Base-by-base conservation (phyloP, 2,329 filamentous ascomycete species). In the Penicillium sp. region DNA sequence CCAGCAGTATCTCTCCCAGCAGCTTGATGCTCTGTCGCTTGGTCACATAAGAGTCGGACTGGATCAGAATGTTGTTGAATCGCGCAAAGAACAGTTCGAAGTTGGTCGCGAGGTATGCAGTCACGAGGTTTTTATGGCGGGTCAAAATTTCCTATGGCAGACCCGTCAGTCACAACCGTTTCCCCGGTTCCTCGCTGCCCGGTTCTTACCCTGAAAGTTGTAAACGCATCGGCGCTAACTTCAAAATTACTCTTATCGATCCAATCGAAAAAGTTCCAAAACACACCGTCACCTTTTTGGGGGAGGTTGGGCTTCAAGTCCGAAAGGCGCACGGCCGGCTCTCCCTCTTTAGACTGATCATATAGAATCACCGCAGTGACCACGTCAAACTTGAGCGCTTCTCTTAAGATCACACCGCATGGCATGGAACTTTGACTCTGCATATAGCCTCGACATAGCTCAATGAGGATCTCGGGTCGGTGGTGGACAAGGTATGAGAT, bases 1-100 rank as follows among this genome's bases (percentile, higher is more conserved):
- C 94, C 30, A 99, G 81, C 50, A 99, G 77, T 43, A 99, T 90
- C 75, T 99, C 94, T 47, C 94, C 94, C 1, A 99, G 83, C 39
- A 99, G 81, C 73, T 99, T 99, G 75, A 97, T 97, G 14, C 91
- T 96, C 74, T 99, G 94, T 44, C 94, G 84, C 73, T 99, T 99
- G 24, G 94, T 99, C 56, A 99, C 94, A 69, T 99, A 99, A 68
- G 89, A 95, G 68, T 92, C 90, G 28, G 91, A 96, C 68, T 95
- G 90, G 33, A 97, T 85, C 28, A 99, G 80, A 22, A 88, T 84
- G 52, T 82, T 82, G 76, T 97, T 96, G 78, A 96, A 97, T 69
- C 86, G 87, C 50, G 85, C 79, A 74, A 99, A 99, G 78, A 99
- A 99, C 54, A 90, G 78, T 56, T 94, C 89, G 67, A 96, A 97